phyloP scores from a whole-genome alignment of 805 yeast genomes.

The Lachancea kluyveri region DNA sequence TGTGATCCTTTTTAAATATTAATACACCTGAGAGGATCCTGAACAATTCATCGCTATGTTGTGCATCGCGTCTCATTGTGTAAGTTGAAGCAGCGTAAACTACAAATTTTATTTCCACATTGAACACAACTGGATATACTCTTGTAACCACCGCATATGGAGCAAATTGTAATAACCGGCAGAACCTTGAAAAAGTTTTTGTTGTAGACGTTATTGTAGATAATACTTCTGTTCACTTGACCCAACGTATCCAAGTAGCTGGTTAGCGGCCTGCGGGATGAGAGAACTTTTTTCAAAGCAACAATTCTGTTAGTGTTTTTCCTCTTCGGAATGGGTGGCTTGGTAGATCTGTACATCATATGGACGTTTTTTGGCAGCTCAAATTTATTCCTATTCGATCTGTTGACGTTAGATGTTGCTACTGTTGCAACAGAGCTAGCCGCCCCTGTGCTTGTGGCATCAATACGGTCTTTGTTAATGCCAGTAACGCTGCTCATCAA shows the following conservation, averaged over 20 bases:
- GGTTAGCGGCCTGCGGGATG: slow-evolving; percentile 25
- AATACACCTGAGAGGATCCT: background rate
- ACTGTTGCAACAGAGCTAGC: slow-evolving; percentile 9
- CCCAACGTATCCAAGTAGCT: slow-evolving; percentile 29
- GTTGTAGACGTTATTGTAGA: slow-evolving; percentile 27
- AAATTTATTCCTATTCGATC: slow-evolving; percentile 21
- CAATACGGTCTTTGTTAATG: slow-evolving; percentile 26
- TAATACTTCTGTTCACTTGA: slow-evolving; percentile 25
- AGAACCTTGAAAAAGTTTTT: slow-evolving; percentile 29
- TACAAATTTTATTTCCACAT: slow-evolving; percentile 30
- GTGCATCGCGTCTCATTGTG: slow-evolving; percentile 32
- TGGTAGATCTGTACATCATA: slow-evolving; percentile 29
- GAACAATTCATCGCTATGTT: slow-evolving; percentile 13
- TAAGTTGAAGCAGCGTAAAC: slow-evolving; percentile 25
- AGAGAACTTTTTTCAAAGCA: slow-evolving; percentile 26
- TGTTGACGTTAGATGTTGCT: slow-evolving; percentile 13
- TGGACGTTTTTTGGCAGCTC: slow-evolving; percentile 27
- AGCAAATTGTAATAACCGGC: slow-evolving; percentile 29
- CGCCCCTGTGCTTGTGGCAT: slow-evolving; percentile 14
- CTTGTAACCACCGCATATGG: slow-evolving; percentile 30
- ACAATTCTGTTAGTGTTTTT: slow-evolving; percentile 28
- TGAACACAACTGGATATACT: slow-evolving; percentile 29
- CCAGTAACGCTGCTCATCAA: slow-evolving; percentile 27
- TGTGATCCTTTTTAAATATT: background rate
- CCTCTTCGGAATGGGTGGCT: slow-evolving; percentile 26